Base-by-base conservation (phyloP, 805 yeast genomes). In the Cyberlindnera mississippiensis region DNA sequence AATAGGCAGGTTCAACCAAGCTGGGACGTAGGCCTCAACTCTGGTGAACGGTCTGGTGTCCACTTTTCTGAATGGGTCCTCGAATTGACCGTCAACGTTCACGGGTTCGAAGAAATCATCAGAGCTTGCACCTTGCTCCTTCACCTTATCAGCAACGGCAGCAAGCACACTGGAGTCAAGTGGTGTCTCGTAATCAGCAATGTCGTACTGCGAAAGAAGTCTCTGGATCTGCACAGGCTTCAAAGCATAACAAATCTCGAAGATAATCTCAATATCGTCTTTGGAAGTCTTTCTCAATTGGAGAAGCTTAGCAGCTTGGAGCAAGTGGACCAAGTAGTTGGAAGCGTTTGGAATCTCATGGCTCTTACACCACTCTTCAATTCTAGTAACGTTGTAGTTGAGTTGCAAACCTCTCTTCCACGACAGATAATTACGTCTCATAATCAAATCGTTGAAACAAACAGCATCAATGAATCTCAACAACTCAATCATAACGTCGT, bases 351-450 rank as follows among this genome's bases (percentile, higher is more conserved):
- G 84, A 48, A 93, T 78, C 39, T 85, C 90, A 62, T 91, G 96
- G 7, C 88, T 80, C 68, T 88, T 91, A 66, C 98, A 91, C 99
- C 99, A 93, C 68, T 93, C 99, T 64, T 89, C 97, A 56, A 93
- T 75, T 57, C 98, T 78, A 3, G 99, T 93, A 41, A 90, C 95
- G 63, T 93, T 93, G 68, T 93, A 93, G 63, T 89, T 93, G 66
- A 93, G 80, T 67, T 93, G 99, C 53, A 93, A 75, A 36, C 98
- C 98, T 61, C 99, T 83, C 69, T 91, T 93, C 99, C 99, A 93
- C 10, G 96, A 84, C 60, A 91, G 69, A 68, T 91, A 95, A 67
- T 82, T 84, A 64, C 96, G 79, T 69, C 96, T 82, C 95, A 90
- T 85, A 37, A 95, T 80, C 66, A 93, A 71, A 62, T 93, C 98